Conservation (phyloP, 805 yeast genomes). For the Kodamaea sagamina region DNA sequence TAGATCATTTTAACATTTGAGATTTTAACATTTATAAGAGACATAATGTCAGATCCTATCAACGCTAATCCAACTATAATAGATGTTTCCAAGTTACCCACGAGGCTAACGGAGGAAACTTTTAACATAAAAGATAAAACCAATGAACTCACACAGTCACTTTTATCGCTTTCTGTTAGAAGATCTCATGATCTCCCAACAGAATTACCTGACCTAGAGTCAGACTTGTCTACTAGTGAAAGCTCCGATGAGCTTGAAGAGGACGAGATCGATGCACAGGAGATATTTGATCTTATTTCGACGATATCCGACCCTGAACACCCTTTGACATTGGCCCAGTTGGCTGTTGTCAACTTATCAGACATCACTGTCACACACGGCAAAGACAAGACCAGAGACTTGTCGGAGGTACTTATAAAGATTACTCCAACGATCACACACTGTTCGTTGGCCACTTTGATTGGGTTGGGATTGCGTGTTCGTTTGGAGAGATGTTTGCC, state of each 20-base stretch:
- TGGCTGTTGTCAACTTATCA: slow-evolving; percentile 84
- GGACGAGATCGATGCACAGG: slow-evolving; percentile 84
- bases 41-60: slow-evolving; percentile 71
- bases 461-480: slow-evolving; percentile 92
- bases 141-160: slow-evolving; percentile 25
- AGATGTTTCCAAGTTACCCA: slow-evolving; percentile 76
- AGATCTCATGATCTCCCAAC: slow-evolving; percentile 8
- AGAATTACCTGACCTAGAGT: slow-evolving; percentile 28
- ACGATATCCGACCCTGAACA: slow-evolving; percentile 96
- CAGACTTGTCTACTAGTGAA: slow-evolving; percentile 23
- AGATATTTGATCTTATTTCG: slow-evolving; percentile 82
- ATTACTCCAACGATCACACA: slow-evolving; percentile 98
- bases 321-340: slow-evolving; percentile 90
- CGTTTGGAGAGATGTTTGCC: slow-evolving; percentile 88
- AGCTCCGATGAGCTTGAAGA: slow-evolving; percentile 26
- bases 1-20: neutral
- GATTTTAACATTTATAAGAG: no score
- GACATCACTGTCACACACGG: slow-evolving; percentile 75
- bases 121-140: slow-evolving; percentile 15
- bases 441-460: slow-evolving; percentile 92
- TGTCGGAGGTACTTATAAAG: slow-evolving; percentile 75
- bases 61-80: slow-evolving; percentile 90
- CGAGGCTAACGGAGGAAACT: slow-evolving; percentile 42
- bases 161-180: slow-evolving; percentile 36
- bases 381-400: slow-evolving; percentile 39